Evolutionary conservation across 345 rosid species (phyloP).

Genomic region (Dimocarpus longan): DNA sequence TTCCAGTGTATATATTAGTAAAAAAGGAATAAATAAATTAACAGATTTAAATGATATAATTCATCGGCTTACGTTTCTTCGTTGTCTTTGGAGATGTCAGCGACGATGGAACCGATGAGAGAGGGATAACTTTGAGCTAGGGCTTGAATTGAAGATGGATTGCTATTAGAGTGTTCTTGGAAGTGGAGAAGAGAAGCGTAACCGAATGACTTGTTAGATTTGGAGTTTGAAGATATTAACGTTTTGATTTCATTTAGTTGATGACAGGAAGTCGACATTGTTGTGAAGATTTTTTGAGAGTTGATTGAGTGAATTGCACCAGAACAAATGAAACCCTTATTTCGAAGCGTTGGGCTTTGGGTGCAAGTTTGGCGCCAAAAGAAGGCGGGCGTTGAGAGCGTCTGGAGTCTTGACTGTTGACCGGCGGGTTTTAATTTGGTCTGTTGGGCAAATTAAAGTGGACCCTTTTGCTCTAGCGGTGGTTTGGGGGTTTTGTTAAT

Average conservation of each 20-base stretch:
- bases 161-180: conserved; percentile 41
- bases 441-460: no score
- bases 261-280: conserved; percentile 33
- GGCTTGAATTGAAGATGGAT: conserved; percentile 32
- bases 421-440: background rate
- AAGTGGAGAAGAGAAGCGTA: conserved; percentile 43
- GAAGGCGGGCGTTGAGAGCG: background rate
- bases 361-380: conserved; percentile 34
- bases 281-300: background rate
- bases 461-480: no score
- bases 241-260: conserved; percentile 42
- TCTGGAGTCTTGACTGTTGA: no score
- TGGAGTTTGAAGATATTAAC: conserved; percentile 34
- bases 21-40: background rate
- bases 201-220: conserved; percentile 37
- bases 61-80: conserved; percentile 45
- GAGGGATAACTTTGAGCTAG: conserved; percentile 31
- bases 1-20: background rate
- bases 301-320: background rate
- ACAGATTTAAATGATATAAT: background rate
- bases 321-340: conserved; percentile 1
- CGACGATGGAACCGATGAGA: conserved; percentile 27
- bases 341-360: background rate
- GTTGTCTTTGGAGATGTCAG: conserved; percentile 37
- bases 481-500: no score